Evolutionary conservation across 768 basidiomycete genomes (phyloP).

Genomic region (Pulveroboletus sp.): DNA sequence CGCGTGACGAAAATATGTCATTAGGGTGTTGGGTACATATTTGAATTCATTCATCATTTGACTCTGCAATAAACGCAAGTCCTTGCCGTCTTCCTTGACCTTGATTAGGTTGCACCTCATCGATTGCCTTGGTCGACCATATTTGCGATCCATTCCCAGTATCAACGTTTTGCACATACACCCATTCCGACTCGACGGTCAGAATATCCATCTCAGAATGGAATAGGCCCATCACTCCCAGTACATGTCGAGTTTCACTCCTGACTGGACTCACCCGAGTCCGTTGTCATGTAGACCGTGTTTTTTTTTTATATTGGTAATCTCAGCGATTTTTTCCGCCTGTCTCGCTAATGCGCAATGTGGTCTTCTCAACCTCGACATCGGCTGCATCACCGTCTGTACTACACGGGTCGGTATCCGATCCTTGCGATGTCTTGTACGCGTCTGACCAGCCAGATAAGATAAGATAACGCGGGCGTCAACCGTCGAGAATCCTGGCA

Average conservation of each 20-base stretch:
- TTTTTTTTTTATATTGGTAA: not conserved
- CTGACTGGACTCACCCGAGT: not conserved
- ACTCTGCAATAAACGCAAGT: not conserved
- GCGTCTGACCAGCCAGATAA: slow-evolving; percentile 11
- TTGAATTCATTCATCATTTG: too few species aligned
- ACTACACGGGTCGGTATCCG: not conserved
- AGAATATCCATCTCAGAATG: too few species aligned
- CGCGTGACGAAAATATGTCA: too few species aligned
- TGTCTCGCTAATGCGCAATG: not conserved
- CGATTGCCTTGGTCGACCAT: not conserved
- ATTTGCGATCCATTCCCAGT: not conserved
- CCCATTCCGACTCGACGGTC: not conserved
- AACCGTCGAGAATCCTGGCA: slow-evolving; percentile 4
- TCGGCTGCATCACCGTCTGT: not conserved
- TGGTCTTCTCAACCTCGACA: not conserved
- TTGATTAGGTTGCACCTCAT: not conserved
- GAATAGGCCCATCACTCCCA: not conserved
- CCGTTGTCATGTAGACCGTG: too few species aligned
- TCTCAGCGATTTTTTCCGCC: not conserved
- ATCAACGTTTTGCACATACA: not conserved
- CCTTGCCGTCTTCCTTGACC: too few species aligned
- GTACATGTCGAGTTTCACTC: not conserved
- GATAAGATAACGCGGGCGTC: slow-evolving; percentile 17
- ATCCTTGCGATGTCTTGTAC: not conserved
- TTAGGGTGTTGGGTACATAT: too few species aligned